phyloP scores from a whole-genome alignment of 2,329 filamentous ascomycete genomes.

The Neospermospora avenae region DNA sequence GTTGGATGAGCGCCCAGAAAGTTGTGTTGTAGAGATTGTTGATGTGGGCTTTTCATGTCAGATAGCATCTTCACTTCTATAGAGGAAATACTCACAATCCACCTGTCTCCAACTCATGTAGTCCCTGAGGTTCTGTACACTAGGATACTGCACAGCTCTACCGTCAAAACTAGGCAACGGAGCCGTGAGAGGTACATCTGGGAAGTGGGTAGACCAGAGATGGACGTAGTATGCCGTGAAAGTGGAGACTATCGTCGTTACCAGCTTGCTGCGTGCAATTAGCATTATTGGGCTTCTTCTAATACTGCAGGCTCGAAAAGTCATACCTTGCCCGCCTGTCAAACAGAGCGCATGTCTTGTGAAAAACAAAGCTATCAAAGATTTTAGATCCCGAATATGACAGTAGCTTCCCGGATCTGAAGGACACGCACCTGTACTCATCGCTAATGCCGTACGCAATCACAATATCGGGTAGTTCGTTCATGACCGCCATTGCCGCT shows the following conservation, averaged over 20 bases:
- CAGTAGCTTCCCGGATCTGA: no score
- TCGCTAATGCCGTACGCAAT: conserved; percentile 93
- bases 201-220: conserved; percentile 75
- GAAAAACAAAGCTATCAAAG: conserved; percentile 72
- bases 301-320: neutral
- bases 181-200: conserved; percentile 63
- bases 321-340: conserved; percentile 75
- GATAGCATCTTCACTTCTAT: neutral
- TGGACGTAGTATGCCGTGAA: conserved; percentile 91
- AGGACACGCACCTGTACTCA: conserved; percentile 67
- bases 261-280: conserved; percentile 67
- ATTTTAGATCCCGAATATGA: no score
- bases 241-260: conserved; percentile 85
- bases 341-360: conserved; percentile 78
- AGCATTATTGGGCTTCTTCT: conserved; percentile 7
- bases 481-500: conserved; percentile 80
- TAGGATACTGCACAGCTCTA: conserved; percentile 85
- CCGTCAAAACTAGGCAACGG: conserved; percentile 91
- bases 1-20: conserved; percentile 84
- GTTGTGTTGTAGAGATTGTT: conserved; percentile 99
- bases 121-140: conserved; percentile 76
- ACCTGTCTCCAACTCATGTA: conserved; percentile 98
- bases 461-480: conserved; percentile 77
- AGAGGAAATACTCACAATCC: conserved; percentile 65
- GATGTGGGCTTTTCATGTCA: conserved; percentile 67